Conservation (phyloP, 2,329 filamentous ascomycete genomes). For the Arachnomyces sp. region DNA sequence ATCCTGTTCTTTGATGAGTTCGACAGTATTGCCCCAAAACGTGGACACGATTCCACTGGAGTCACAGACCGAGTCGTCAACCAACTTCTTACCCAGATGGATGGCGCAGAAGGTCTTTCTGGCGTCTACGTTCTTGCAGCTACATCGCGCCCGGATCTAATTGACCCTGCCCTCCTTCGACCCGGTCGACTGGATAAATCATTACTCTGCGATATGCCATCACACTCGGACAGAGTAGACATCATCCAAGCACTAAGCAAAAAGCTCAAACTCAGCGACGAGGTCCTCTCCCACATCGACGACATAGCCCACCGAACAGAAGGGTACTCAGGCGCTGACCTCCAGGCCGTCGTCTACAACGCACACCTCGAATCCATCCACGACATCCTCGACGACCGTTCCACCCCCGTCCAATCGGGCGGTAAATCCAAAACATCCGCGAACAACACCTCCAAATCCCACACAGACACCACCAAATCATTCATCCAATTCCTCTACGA, state of each 20-base stretch:
- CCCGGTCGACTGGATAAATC: slow-evolving; percentile 92
- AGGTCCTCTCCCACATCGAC: slow-evolving; percentile 55
- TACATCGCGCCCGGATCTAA: slow-evolving; percentile 85
- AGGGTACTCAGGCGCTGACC: slow-evolving; percentile 86
- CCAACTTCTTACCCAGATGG: slow-evolving; percentile 97
- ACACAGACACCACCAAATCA: slow-evolving; percentile 27
- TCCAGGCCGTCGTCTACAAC: slow-evolving; percentile 92
- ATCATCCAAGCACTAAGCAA: slow-evolving; percentile 77
- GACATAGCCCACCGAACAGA: slow-evolving; percentile 73
- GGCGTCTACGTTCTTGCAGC: slow-evolving; percentile 96
- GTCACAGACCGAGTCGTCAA: slow-evolving; percentile 99
- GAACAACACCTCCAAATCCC: slow-evolving; percentile 20
- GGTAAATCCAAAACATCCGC: slow-evolving; percentile 24
- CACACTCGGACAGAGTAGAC: slow-evolving; percentile 70
- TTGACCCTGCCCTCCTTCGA: slow-evolving; percentile 84
- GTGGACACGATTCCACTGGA: slow-evolving; percentile 92
- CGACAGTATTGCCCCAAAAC: slow-evolving; percentile 92
- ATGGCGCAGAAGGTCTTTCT: slow-evolving; percentile 87
- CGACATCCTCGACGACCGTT: slow-evolving; percentile 63
- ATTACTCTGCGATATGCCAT: slow-evolving; percentile 81
- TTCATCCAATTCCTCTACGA: slow-evolving; percentile 84
- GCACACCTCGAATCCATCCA: slow-evolving; percentile 96
- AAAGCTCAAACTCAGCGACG: slow-evolving; percentile 65
- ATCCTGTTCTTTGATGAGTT: slow-evolving; percentile 99
- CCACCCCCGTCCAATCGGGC: slow-evolving; percentile 17